Conservation (phyloP, 2,329 filamentous ascomycete species). For the Onygena corvina region DNA sequence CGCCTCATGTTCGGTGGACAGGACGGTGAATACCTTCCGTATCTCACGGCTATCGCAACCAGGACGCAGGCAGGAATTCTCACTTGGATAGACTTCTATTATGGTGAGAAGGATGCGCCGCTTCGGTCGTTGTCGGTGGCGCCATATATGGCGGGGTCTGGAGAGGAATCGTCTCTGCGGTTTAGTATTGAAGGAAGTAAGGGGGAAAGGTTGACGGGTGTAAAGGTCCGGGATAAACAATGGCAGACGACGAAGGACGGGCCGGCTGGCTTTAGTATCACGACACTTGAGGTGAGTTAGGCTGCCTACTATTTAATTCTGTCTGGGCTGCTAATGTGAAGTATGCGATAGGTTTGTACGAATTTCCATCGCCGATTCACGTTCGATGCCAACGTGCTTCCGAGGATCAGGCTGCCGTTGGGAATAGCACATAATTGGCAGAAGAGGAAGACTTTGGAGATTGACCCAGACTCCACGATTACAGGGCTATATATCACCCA, state of each 20-base stretch:
- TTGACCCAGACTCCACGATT: slow-evolving; percentile 14
- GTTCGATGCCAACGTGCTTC: slow-evolving; percentile 17
- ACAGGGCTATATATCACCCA: slow-evolving; percentile 19
- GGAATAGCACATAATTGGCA: slow-evolving; percentile 8
- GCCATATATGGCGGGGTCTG: neutral
- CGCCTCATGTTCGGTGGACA: slow-evolving; percentile 18
- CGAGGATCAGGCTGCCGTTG: slow-evolving; percentile 12
- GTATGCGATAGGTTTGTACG: slow-evolving; percentile 13
- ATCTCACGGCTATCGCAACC: slow-evolving; percentile 18
- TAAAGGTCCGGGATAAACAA: slow-evolving; percentile 13
- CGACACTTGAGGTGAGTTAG: neutral
- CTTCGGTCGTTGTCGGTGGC: neutral
- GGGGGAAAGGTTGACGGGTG: slow-evolving; percentile 15
- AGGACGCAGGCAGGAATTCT: slow-evolving; percentile 12
- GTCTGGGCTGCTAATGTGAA: neutral
- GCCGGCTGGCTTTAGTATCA: neutral
- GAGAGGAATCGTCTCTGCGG: slow-evolving; percentile 10
- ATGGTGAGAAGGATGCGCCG: slow-evolving; percentile 6
- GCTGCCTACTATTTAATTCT: neutral
- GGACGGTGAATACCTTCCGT: slow-evolving; percentile 13
- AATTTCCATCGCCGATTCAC: slow-evolving; percentile 14
- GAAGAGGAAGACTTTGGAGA: slow-evolving; percentile 11
- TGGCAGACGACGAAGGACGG: neutral
- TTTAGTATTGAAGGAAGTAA: slow-evolving; percentile 17
- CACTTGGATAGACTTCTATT: slow-evolving; percentile 16